Conservation (phyloP, 176 grass and related monocot genomes). For the Pontederia paniculata region DNA sequence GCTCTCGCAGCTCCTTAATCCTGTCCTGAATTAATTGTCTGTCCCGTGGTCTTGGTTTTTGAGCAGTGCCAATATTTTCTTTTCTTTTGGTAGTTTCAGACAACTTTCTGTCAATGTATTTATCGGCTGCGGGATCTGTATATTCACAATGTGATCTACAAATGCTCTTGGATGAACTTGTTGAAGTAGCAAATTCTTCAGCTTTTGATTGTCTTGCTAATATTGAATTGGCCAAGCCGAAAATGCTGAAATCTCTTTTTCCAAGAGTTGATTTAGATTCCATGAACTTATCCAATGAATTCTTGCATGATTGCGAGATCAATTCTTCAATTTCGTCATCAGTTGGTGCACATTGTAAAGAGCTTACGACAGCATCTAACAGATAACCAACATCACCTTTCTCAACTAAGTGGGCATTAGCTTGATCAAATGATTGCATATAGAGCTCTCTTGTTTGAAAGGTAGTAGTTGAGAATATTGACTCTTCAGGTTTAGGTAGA, state of each 20-base stretch:
- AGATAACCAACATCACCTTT: slow-evolving; percentile 18
- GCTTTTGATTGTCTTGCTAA: slow-evolving; percentile 16
- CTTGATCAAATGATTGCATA: slow-evolving; percentile 4
- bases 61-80: slow-evolving; percentile 24
- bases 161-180: slow-evolving; percentile 13
- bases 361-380: slow-evolving; percentile 22
- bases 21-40: slow-evolving; percentile 75
- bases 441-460: background rate
- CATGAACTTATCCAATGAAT: slow-evolving; percentile 13
- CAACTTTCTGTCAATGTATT: slow-evolving; percentile 18
- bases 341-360: slow-evolving; percentile 18
- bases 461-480: background rate
- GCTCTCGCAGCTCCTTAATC: slow-evolving; percentile 56
- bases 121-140: slow-evolving; percentile 7
- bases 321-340: slow-evolving; percentile 1
- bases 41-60: slow-evolving; percentile 55
- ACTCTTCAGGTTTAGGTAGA: slow-evolving; percentile 5
- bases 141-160: slow-evolving; percentile 22
- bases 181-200: slow-evolving; percentile 21
- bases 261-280: slow-evolving; percentile 15
- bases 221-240: slow-evolving; percentile 14
- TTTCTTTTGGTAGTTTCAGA: slow-evolving; percentile 25
- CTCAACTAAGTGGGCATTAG: slow-evolving; percentile 14
- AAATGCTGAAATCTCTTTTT: slow-evolving; percentile 14
- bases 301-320: slow-evolving; percentile 9